These are phyloP conservation scores for Eucommia ulmoides DNA, from an alignment of 257 asterid species.

Conservation along the genomic window DNA sequence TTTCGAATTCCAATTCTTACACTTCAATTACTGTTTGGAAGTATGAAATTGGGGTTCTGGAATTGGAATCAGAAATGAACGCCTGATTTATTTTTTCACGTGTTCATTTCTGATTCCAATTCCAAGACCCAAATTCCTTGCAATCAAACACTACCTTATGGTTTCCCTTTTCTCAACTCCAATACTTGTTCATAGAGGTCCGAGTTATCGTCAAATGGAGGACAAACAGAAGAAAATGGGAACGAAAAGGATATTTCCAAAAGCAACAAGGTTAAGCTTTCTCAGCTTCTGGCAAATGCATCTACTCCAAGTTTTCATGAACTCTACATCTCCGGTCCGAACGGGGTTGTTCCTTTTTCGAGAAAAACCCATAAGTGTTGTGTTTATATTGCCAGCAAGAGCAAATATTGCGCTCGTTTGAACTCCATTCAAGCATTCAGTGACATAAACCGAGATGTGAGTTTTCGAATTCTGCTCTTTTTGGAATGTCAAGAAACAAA, in stretches of 20 bases:
- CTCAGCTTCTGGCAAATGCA: constrained; percentile 87
- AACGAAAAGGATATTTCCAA: constrained; percentile 42
- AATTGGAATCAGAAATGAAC: too few species aligned
- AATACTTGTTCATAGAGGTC: constrained; percentile 55
- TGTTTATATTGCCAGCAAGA: constrained; percentile 79
- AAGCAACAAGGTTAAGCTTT: constrained; percentile 43
- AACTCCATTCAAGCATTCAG: constrained; percentile 85
- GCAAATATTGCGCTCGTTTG: constrained; percentile 77
- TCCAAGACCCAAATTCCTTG: neutral
- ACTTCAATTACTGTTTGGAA: too few species aligned
- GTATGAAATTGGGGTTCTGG: too few species aligned
- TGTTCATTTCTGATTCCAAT: too few species aligned
- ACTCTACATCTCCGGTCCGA: constrained; percentile 44
- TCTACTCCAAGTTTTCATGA: constrained; percentile 85
- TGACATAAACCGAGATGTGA: constrained; percentile 90
- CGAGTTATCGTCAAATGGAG: constrained; percentile 60
- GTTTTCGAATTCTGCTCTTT: constrained; percentile 13
- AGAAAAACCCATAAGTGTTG: constrained; percentile 80
- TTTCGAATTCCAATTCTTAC: too few species aligned
- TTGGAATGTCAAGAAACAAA: too few species aligned
- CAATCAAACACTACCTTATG: neutral
- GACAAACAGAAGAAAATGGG: constrained; percentile 75
- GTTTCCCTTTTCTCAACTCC: neutral
- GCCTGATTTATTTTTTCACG: too few species aligned
- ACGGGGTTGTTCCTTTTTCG: constrained; percentile 33